Evolutionary conservation across 176 grass and related monocot species (phyloP), one percentile per base, ranked within the genome.

Genomic region (Avena atlantica): DNA sequence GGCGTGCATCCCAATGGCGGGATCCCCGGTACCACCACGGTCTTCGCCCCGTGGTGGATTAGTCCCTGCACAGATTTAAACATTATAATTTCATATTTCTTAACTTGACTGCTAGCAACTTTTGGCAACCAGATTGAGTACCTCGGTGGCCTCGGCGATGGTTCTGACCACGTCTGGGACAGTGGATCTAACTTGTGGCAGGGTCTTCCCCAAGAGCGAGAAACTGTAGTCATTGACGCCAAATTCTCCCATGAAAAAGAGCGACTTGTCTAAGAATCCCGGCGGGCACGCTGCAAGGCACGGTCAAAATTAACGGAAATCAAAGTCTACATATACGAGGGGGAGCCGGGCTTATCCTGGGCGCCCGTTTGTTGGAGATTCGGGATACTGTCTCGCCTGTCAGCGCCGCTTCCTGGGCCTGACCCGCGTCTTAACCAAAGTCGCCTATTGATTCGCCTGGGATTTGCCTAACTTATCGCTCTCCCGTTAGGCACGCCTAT

Each of bases 1-100:
- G 55, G 55, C 55, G 55, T 57, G 55, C 55, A 97, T 16, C 55
- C 55, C 90, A 8, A 84, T 6, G 95, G 95, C 8, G 90, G 81
- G 67, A 89, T 89, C 70, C 92, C 95, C 1, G 95, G 88, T 1
- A 97, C 74, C 0, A 91, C 82, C 80, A 97, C 45, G 0, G 84
- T 86, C 53, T 76, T 92, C 4, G 89, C 92, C 0, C 95, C 92
- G 0, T 92, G 60, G 44, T 81, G 29, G 81, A 94, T 89, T n/a
- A 97, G 40, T 7, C 50, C 48, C 95, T 97, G 78, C 55, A 57
- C 55, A 57, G 19, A 57, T 40, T 20, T 57, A 8, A 57, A 57
- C 55, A 15, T 25, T 25, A 25, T 25, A 25, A 25, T 25, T 25
- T 25, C 25, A 25, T 25, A 25, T 25, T 25, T 25, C 25, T 25